Base-by-base conservation (phyloP, 2,329 filamentous ascomycete genomes). In the Claviceps quebecensis region DNA sequence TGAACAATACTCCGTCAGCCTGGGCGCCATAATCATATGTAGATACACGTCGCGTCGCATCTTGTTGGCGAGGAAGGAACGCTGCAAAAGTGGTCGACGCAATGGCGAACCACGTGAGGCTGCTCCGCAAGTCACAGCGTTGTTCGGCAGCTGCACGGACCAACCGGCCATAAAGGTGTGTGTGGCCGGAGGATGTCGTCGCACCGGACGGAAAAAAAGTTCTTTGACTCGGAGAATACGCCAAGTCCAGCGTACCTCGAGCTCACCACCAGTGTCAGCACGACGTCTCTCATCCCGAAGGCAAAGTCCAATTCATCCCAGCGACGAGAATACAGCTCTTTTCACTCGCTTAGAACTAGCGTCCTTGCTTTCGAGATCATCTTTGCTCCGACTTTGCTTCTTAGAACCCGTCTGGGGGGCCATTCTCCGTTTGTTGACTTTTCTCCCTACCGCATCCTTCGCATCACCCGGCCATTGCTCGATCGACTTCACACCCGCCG, bases 141-240 rank as follows among this genome's bases (percentile, higher is more conserved):
- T 34, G 29, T 11, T 34, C 29, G 29, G 29, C 29, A 11, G 26
- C 14, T 17, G 49, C 44, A 46, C 49, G 36, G 49, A 46, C 49
- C 43, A 51, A 19, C 43, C 26, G 11, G 29, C 41, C 41, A 29
- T 16, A 23, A 23, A 46, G 45, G 46, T 39, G 40, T 39, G 40
- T 46, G 39, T 34, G 38, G 48, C 48, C 43, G 46, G 49, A 53
- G 43, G 36, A 46, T 36, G 40, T 53, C 53, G 51, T 34, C 9
- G 48, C 37, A 34, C 14, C 37, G 44, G 50, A 17, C 26, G 48
- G 40, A 34, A 45, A 29, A 50, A 49, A 48, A 38, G 13, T 50
- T 11, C 14, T 22, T 22, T n/a, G 19, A 8, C 19, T n/a, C 43
- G 23, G 26, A 23, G 14, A 26, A 34, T 48, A 41, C 47, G 47